Conservation (phyloP, 2,329 filamentous ascomycete species). For the Penicillium sp. region DNA sequence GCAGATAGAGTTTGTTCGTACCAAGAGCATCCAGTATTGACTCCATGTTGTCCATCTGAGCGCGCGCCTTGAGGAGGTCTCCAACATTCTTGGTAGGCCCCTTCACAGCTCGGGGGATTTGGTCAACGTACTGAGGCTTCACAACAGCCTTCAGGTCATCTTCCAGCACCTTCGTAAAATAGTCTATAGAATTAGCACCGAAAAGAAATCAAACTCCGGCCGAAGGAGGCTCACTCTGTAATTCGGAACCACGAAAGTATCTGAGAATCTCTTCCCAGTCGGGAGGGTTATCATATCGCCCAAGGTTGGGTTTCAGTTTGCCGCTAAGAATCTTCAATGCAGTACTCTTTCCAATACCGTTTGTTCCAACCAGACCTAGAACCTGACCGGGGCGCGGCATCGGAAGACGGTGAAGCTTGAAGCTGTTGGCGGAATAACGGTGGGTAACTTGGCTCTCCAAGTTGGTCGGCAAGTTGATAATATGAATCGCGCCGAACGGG, state of each 20-base stretch:
- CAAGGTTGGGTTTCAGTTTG: conserved; percentile 97
- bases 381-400: conserved; percentile 96
- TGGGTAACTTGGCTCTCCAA: conserved; percentile 98
- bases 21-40: conserved; percentile 80
- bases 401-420: conserved; percentile 96
- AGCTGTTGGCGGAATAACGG: conserved; percentile 98
- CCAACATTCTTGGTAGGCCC: conserved; percentile 79
- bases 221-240: conserved; percentile 74
- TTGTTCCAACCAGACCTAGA: conserved; percentile 93
- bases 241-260: conserved; percentile 95
- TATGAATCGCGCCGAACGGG: conserved; percentile 97
- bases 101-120: conserved; percentile 91
- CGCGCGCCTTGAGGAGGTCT: conserved; percentile 75
- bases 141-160: conserved; percentile 97
- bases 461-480: conserved; percentile 99
- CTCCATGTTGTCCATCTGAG: conserved; percentile 78
- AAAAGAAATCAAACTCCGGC: not conserved
- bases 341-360: conserved; percentile 99
- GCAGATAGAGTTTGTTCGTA: conserved; percentile 29
- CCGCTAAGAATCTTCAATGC: conserved; percentile 97
- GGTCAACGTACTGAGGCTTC: conserved; percentile 99
- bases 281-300: conserved; percentile 91
- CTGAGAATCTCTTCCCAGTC: conserved; percentile 99
- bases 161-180: conserved; percentile 97
- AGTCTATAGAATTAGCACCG: conserved; percentile 64